Conservation (phyloP, 306 rosid species). For the Medicago ruthenica region DNA sequence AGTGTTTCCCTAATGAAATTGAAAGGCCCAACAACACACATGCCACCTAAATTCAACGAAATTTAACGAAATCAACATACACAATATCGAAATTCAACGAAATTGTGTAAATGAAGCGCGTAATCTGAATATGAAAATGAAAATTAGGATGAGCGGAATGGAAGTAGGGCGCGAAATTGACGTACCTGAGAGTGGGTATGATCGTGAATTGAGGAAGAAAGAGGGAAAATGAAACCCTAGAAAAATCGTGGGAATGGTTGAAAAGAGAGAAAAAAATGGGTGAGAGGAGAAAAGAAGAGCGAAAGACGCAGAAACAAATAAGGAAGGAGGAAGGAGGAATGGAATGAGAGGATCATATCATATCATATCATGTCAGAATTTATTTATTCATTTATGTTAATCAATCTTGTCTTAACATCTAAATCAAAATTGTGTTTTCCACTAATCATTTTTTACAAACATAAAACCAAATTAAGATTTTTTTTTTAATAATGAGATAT, state of each 20-base stretch:
- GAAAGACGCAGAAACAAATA: constrained; percentile 35
- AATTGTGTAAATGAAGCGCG: constrained; percentile 21
- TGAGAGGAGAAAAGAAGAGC: constrained; percentile 5
- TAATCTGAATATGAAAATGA: constrained; percentile 43
- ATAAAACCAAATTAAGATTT: too few relatives aligned
- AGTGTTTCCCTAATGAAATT: constrained; percentile 56
- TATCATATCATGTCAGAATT: constrained; percentile 41
- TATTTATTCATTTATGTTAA: too few relatives aligned
- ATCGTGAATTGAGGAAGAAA: neutral
- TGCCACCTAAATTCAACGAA: constrained; percentile 60
- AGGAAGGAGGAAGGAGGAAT: neutral
- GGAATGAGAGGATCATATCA: constrained; percentile 25
- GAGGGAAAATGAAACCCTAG: constrained; percentile 48
- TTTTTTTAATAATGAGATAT: too few relatives aligned
- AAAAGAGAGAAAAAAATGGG: constrained; percentile 33
- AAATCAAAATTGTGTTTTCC: neutral
- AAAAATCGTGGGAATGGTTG: constrained; percentile 32
- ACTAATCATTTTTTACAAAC: neutral
- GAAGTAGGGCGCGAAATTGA: constrained; percentile 39
- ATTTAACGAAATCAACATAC: constrained; percentile 48
- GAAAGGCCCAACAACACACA: constrained; percentile 54
- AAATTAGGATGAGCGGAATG: constrained; percentile 42
- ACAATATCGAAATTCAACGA: neutral
- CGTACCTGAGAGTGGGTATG: constrained; percentile 57
- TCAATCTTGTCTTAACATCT: neutral